Conservation (phyloP, 306 rosid species). For the Quercus glauca region DNA sequence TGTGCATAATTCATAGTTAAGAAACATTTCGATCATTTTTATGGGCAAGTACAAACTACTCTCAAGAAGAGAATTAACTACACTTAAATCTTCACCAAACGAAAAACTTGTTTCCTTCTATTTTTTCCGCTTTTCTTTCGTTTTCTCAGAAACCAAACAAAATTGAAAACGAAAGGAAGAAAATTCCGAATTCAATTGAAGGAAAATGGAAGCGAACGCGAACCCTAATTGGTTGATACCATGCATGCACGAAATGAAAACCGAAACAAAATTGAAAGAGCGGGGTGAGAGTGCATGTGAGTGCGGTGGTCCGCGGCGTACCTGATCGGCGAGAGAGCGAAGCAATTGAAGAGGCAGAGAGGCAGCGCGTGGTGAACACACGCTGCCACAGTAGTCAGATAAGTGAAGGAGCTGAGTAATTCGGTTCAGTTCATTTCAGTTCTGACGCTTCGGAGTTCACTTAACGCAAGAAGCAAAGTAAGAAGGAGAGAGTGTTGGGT, state of each 20-base stretch:
- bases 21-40: neutral
- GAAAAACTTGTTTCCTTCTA: no score
- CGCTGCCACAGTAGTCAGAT: neutral
- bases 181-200: neutral
- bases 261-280: neutral
- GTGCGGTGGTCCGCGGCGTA: neutral
- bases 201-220: neutral
- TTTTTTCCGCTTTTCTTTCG: neutral
- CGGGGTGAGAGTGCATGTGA: neutral
- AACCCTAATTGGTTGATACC: neutral
- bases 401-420: neutral
- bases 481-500: no score
- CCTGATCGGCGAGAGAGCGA: neutral
- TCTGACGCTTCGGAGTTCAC: no score
- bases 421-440: no score
- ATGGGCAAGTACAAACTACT: neutral
- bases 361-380: neutral
- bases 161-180: neutral
- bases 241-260: neutral
- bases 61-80: neutral
- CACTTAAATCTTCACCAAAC: neutral
- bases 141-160: constrained; percentile 2
- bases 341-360: neutral
- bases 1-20: neutral
- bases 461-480: no score